Evolutionary conservation across 805 yeast species (phyloP).

Genomic region (Millerozyma miso): DNA sequence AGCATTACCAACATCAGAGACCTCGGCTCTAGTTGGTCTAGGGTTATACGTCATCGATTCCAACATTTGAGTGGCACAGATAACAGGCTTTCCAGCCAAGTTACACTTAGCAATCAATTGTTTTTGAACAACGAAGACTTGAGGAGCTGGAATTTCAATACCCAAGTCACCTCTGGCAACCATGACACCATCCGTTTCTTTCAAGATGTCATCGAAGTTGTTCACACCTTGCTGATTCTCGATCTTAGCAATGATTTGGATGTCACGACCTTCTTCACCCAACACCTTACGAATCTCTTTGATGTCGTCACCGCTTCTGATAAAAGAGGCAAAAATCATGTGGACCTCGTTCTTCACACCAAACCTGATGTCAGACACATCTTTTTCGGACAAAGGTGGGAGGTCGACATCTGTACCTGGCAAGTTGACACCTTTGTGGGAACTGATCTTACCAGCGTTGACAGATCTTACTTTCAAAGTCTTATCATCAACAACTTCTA

Average conservation of each 20-base stretch:
- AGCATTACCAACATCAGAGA: slow-evolving; percentile 98
- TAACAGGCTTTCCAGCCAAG: slow-evolving; percentile 98
- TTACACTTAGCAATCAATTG: slow-evolving; percentile 98
- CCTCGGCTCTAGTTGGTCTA: slow-evolving; percentile 99
- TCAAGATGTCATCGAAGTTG: slow-evolving; percentile 95
- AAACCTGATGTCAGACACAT: slow-evolving; percentile 82
- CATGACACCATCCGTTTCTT: slow-evolving; percentile 98
- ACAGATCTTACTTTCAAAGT: slow-evolving; percentile 84
- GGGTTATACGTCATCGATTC: slow-evolving; percentile 99
- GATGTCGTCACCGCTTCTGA: slow-evolving; percentile 91
- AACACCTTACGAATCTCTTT: slow-evolving; percentile 85
- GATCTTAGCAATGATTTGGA: slow-evolving; percentile 95
- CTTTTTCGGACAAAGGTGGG: slow-evolving; percentile 97
- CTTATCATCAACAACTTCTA: slow-evolving; percentile 72
- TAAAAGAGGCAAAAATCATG: slow-evolving; percentile 98
- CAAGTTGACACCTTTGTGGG: slow-evolving; percentile 98
- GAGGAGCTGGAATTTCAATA: slow-evolving; percentile 98
- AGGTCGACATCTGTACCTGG: slow-evolving; percentile 99
- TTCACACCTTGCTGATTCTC: slow-evolving; percentile 99
- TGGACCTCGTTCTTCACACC: slow-evolving; percentile 98
- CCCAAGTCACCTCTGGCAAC: slow-evolving; percentile 99
- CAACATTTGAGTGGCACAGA: slow-evolving; percentile 99
- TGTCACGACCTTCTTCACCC: slow-evolving; percentile 95
- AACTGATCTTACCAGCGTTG: slow-evolving; percentile 92
- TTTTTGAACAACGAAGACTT: slow-evolving; percentile 97